Conservation (phyloP, 2,329 filamentous ascomycete genomes). For the Rhynchosporium graminicola region DNA sequence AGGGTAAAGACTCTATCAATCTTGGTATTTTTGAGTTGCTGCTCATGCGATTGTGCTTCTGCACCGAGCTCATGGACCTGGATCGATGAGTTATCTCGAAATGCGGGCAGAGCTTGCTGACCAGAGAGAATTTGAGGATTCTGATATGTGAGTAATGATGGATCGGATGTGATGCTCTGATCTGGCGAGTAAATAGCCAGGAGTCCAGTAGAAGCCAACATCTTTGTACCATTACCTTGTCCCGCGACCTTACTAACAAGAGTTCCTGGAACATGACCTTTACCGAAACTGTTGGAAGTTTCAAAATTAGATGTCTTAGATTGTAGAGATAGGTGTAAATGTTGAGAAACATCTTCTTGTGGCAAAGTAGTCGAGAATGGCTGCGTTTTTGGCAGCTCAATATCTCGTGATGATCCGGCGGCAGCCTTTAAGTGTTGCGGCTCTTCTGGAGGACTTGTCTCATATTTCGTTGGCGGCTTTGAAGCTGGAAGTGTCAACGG, state of each 20-base stretch:
- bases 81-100: neutral
- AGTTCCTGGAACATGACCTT: too few species aligned
- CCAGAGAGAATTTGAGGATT: neutral
- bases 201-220: too few species aligned
- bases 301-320: neutral
- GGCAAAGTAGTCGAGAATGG: neutral
- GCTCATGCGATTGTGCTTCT: neutral
- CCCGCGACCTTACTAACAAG: too few species aligned
- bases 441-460: neutral
- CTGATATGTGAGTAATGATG: too few species aligned
- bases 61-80: neutral
- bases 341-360: too few species aligned
- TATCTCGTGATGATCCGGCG: neutral
- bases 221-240: too few species aligned
- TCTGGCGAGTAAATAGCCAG: too few species aligned
- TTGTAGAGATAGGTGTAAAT: neutral
- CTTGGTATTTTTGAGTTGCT: neutral
- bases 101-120: neutral
- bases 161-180: too few species aligned
- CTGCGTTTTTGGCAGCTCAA: conserved; percentile 3
- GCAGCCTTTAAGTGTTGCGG: neutral
- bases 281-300: too few species aligned
- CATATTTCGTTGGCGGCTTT: neutral
- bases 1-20: too few species aligned
- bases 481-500: neutral